Conservation (phyloP, 176 grass and related monocot genomes). For the Aegilops tauschii region DNA sequence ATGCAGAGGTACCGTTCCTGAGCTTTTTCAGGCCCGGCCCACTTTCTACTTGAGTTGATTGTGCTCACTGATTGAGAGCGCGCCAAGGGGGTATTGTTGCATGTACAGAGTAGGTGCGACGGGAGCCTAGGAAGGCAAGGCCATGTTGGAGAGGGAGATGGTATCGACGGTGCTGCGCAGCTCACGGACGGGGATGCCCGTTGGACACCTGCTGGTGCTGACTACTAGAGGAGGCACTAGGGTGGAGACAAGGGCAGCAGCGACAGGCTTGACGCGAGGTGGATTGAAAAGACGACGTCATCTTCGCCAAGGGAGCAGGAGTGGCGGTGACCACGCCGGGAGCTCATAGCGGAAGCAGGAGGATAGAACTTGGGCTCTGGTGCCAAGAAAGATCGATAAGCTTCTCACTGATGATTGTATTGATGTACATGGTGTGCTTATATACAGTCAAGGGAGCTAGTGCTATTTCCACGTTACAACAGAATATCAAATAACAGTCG, state of each 20-base stretch:
- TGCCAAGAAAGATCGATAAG: not conserved
- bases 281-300: not conserved
- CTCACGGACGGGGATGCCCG: not conserved
- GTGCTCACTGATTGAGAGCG: no score
- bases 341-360: not conserved
- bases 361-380: not conserved
- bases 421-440: not conserved
- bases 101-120: no score
- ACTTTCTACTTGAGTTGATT: no score
- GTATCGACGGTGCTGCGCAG: not conserved
- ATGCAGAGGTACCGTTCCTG: no score
- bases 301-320: not conserved
- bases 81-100: no score
- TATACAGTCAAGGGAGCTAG: not conserved
- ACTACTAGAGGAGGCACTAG: not conserved
- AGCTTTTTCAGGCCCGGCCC: no score
- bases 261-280: no score
- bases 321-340: not conserved
- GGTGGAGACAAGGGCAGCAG: not conserved
- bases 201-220: not conserved
- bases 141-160: not conserved
- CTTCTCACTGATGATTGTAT: not conserved
- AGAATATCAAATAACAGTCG: not conserved
- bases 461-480: not conserved
- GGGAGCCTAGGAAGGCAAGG: no score